Evolutionary conservation across 495 filamentous ascomycete species (phyloP).

Genomic region (Talaromyces nanjingensis): DNA sequence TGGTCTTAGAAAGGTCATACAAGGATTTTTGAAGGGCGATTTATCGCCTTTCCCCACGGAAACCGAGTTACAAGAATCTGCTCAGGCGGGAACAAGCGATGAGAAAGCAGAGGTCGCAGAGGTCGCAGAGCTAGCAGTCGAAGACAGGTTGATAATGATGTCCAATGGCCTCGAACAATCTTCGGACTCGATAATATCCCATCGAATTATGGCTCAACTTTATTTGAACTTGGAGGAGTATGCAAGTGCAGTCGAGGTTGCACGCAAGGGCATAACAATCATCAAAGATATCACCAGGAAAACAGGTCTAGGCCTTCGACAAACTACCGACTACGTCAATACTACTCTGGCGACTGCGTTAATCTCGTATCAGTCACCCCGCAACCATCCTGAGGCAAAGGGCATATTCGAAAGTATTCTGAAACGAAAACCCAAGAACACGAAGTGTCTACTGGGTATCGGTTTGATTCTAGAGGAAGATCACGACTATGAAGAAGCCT

Average conservation of each 20-base stretch:
- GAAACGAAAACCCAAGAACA: slow-evolving; percentile 60
- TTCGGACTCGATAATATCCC: slow-evolving; percentile 69
- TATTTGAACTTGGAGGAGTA: slow-evolving; percentile 83
- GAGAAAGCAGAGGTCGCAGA: slow-evolving; percentile 28
- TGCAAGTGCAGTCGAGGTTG: slow-evolving; percentile 71
- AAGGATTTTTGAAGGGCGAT: slow-evolving; percentile 73
- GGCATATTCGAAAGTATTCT: slow-evolving; percentile 73
- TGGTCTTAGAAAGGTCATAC: slow-evolving; percentile 72
- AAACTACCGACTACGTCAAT: slow-evolving; percentile 65
- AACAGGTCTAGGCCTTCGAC: slow-evolving; percentile 58
- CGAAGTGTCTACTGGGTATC: slow-evolving; percentile 77
- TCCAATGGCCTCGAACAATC: slow-evolving; percentile 68
- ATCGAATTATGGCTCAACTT: slow-evolving; percentile 77
- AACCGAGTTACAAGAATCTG: slow-evolving; percentile 22
- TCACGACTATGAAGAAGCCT: slow-evolving; percentile 72
- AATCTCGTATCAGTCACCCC: slow-evolving; percentile 81
- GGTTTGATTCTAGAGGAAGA: slow-evolving; percentile 90
- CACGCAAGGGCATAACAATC: slow-evolving; percentile 61
- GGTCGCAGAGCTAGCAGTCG: slow-evolving; percentile 48
- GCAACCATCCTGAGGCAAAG: slow-evolving; percentile 83
- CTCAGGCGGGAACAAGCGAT: slow-evolving; percentile 26
- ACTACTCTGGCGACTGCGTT: slow-evolving; percentile 73
- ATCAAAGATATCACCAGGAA: slow-evolving; percentile 51
- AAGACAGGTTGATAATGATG: slow-evolving; percentile 75
- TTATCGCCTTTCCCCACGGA: slow-evolving; percentile 69